Evolutionary conservation across 129 eudicot genomes (phyloP).

Genomic region (Flaveria linearis): DNA sequence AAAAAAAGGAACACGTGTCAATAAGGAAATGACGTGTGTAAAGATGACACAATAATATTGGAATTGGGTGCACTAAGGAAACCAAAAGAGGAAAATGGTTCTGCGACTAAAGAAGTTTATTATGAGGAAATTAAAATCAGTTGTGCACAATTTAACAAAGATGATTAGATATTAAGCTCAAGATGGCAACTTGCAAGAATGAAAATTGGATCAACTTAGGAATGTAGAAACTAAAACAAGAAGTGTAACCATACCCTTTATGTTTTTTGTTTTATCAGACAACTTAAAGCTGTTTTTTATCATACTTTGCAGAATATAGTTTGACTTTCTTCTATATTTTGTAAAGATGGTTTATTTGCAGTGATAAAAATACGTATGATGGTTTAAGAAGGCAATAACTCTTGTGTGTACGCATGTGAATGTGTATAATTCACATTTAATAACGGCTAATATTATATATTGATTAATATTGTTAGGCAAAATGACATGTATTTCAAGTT

Average conservation of each 20-base stretch:
- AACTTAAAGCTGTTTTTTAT: background rate
- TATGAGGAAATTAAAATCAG: background rate
- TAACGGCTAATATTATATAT: background rate
- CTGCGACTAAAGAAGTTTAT: background rate
- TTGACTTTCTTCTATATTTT: background rate
- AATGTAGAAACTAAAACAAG: background rate
- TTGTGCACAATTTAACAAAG: background rate
- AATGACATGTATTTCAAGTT: background rate
- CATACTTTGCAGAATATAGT: conserved; percentile 3
- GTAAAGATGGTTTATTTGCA: conserved; percentile 4
- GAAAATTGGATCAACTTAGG: conserved; percentile 1
- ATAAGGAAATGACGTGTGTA: background rate
- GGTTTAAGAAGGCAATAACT: conserved; percentile 9
- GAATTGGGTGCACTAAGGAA: background rate
- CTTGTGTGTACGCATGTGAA: background rate
- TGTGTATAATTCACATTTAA: background rate
- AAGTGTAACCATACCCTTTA: background rate
- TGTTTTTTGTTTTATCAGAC: background rate
- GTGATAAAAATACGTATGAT: background rate
- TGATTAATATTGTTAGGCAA: background rate
- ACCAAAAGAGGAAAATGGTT: background rate
- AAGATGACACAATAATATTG: background rate
- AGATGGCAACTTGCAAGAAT: conserved; percentile 6
- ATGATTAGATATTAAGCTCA: background rate
- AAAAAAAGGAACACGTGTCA: conserved; percentile 12